Base-by-base conservation (phyloP, 345 rosid species). In the Lepidium africanum region DNA sequence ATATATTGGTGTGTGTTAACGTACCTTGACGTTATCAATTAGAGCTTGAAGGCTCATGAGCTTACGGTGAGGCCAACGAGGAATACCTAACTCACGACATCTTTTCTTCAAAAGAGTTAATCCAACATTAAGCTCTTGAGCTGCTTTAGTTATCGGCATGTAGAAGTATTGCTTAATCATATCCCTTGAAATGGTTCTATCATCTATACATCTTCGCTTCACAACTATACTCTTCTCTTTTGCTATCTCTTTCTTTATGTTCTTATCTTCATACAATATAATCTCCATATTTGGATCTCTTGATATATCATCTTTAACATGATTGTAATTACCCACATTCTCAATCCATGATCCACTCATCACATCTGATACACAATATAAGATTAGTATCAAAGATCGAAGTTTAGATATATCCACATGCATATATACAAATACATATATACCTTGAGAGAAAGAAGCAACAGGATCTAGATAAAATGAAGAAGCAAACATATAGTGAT, bases 31-130 rank as follows among this genome's bases (percentile, higher is more conserved):
- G 36, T 81, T 85, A 12, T 15, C 52, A 19, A 82, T 83, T 2
- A 88, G 79, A 14, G 80, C 69, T 19, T 75, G 79, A 51, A 88
- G 70, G 60, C 90, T 84, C 81, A 58, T 78, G 19, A 88, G 80
- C 69, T 88, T 88, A 48, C 96, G 76, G 35, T 86, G 89, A 5
- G 94, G 94, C 94, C 89, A 88, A 42, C 94, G 69, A 10, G 55
- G 51, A 25, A 88, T 74, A 9, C 89, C 87, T 60, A 88, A 60
- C 16, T 84, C 89, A 47, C 91, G 85, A 59, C 91, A 84, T 74
- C 77, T 79, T 50, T 88, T 88, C 76, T 88, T 88, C 76, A 86
- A 52, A 8, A 84, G 60, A 1, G 96, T 88, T 59, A 88, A 6
- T 0, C 96, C 96, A 15, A 86, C 75, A 2, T 85, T 78, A 2